Conservation (phyloP, 139 green algal genomes). For the Nannochloris sp. region DNA sequence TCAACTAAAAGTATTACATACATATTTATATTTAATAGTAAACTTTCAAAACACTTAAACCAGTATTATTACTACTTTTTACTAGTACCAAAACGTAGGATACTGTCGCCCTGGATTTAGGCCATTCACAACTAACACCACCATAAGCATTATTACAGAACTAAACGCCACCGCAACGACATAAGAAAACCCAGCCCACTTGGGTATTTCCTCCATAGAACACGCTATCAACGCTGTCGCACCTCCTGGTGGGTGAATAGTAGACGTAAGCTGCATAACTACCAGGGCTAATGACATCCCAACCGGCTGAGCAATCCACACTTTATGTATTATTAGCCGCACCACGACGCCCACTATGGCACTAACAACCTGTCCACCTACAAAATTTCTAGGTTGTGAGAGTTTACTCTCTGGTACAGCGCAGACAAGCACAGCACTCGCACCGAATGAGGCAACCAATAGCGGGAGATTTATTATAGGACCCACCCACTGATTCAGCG, state of each 20-base stretch:
- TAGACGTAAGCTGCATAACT: conserved; percentile 20
- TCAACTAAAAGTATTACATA: too few species aligned
- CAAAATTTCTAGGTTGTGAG: conserved; percentile 21
- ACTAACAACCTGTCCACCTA: conserved; percentile 18
- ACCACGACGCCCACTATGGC: conserved; percentile 11
- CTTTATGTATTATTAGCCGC: conserved; percentile 5
- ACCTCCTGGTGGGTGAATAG: conserved; percentile 28
- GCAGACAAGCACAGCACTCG: conserved; percentile 14
- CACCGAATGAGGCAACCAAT: conserved; percentile 23
- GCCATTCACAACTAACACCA: conserved; percentile 23
- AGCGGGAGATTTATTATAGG: conserved; percentile 20
- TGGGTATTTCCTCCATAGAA: not conserved
- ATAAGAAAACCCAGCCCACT: conserved; percentile 26
- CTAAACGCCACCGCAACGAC: conserved; percentile 13
- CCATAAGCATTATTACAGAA: conserved; percentile 10
- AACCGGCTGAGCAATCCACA: conserved; percentile 18
- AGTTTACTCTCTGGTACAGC: conserved; percentile 20
- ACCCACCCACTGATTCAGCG: conserved; percentile 13
- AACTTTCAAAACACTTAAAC: too few species aligned
- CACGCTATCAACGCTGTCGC: conserved; percentile 23
- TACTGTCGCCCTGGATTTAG: conserved; percentile 10
- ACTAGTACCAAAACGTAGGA: conserved; percentile 12
- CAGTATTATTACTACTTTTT: not conserved
- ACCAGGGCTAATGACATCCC: conserved; percentile 18
- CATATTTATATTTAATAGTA: too few species aligned